A percentile compares a stretch with the other conserved stretches of the same genome.
phyloP scores from a whole-genome alignment of 768 basidiomycete species.

The Tylopilus felleus region DNA sequence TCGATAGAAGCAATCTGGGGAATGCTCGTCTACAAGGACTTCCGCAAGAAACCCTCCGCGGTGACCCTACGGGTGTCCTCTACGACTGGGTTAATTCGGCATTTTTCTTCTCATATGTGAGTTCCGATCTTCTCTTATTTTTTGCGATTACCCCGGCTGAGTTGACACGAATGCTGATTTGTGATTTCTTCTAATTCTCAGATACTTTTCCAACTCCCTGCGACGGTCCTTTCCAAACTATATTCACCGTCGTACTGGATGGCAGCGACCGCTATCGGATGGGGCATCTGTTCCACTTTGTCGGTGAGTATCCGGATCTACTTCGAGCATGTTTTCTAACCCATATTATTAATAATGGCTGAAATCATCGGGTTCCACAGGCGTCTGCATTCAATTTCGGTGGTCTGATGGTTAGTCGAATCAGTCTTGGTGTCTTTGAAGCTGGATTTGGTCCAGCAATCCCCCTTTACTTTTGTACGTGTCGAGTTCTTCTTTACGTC shows the following conservation, averaged over 20 bases:
- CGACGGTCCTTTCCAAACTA: slow-evolving; percentile 61
- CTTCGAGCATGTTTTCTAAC: not conserved
- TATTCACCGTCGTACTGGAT: slow-evolving; percentile 68
- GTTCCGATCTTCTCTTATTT: slow-evolving; percentile 16
- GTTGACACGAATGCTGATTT: not conserved
- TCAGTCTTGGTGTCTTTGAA: slow-evolving; percentile 74
- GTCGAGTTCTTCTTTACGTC: not conserved
- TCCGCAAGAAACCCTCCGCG: slow-evolving; percentile 58
- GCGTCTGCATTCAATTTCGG: slow-evolving; percentile 58
- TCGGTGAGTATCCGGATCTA: slow-evolving; percentile 43
- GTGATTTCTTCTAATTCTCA: slow-evolving; percentile 22
- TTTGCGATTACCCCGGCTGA: not conserved
- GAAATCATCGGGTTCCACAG: slow-evolving; percentile 32
- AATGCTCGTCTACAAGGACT: slow-evolving; percentile 79
- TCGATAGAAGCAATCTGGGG: slow-evolving; percentile 76
- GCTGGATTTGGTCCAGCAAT: slow-evolving; percentile 76
- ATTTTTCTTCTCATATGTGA: slow-evolving; percentile 77
- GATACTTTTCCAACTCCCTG: slow-evolving; percentile 71
- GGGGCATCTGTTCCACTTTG: slow-evolving; percentile 73
- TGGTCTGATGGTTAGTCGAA: slow-evolving; percentile 53
- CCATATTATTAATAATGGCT: not conserved
- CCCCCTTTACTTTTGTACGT: slow-evolving; percentile 73
- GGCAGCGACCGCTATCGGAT: slow-evolving; percentile 60
- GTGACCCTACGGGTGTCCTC: slow-evolving; percentile 60
- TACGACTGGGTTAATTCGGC: slow-evolving; percentile 75